Evolutionary conservation across 1,284 basidiomycete species (phyloP).

Genomic region (Ceraceosorus guamensis): DNA sequence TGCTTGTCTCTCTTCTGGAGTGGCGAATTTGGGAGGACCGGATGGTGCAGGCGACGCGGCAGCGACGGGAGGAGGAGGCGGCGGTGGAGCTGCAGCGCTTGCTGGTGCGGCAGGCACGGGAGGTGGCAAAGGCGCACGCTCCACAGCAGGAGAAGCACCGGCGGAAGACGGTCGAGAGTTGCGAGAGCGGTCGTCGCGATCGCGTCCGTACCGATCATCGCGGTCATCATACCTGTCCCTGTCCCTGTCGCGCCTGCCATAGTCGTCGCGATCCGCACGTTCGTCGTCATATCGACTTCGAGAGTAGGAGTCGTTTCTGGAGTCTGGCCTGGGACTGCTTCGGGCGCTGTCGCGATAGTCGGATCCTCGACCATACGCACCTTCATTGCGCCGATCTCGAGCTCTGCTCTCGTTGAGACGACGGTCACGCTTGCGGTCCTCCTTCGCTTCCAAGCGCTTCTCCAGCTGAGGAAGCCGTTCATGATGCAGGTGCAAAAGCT

Average conservation of each 20-base stretch:
- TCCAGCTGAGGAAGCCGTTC: conserved; percentile 87
- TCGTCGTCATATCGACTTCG: conserved; percentile 24
- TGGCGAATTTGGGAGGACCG: conserved; percentile 67
- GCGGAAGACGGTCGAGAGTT: conserved; percentile 39
- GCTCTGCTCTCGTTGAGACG: conserved; percentile 55
- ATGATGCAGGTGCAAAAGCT: conserved; percentile 78
- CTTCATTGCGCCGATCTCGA: conserved; percentile 76
- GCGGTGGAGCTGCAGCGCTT: conserved; percentile 32
- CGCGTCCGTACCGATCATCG: conserved; percentile 50
- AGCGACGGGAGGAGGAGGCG: conserved; percentile 50
- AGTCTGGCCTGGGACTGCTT: conserved; percentile 4
- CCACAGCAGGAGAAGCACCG: too few relatives aligned
- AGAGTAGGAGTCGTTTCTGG: conserved; percentile 31
- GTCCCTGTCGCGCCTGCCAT: conserved; percentile 35
- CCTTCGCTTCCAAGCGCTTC: conserved; percentile 70
- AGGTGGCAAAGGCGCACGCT: conserved; percentile 51
- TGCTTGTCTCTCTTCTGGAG: conserved; percentile 72
- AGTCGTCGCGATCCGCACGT: conserved; percentile 14
- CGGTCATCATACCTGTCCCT: conserved; percentile 26
- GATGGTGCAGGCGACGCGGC: conserved; percentile 52
- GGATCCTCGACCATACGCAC: conserved; percentile 51
- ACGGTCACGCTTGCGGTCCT: conserved; percentile 66
- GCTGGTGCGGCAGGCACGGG: conserved; percentile 45
- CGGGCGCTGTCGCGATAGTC: conserved; percentile 19
- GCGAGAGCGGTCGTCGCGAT: conserved; percentile 28